These are phyloP conservation scores for Galerina sulciceps DNA, from an alignment of 768 basidiomycete species.

Conservation along the genomic window DNA sequence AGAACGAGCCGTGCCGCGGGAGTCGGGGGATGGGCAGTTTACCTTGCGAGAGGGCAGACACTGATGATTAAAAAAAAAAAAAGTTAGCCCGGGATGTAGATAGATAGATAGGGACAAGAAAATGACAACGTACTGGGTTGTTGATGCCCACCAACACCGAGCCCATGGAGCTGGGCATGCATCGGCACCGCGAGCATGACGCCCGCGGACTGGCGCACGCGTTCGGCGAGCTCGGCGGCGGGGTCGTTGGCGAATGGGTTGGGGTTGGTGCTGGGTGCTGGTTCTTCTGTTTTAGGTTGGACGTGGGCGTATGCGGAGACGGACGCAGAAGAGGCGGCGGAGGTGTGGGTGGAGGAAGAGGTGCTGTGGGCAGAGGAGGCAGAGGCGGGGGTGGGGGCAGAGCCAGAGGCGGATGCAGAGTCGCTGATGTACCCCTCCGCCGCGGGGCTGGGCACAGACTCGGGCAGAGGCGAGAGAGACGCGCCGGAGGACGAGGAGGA, in stretches of 20 bases:
- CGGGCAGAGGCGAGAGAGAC: slow-evolving; percentile 54
- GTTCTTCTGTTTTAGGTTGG: slow-evolving; percentile 26
- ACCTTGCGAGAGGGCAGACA: slow-evolving; percentile 24
- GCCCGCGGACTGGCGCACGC: slow-evolving; percentile 58
- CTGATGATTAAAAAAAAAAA: background rate
- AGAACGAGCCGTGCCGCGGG: slow-evolving; percentile 27
- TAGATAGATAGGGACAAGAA: background rate
- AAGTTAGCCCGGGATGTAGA: background rate
- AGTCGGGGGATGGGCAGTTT: slow-evolving; percentile 46
- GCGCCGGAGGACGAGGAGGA: slow-evolving; percentile 59
- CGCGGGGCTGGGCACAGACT: slow-evolving; percentile 34
- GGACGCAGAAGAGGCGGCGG: too few species aligned
- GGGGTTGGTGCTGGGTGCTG: slow-evolving; percentile 12
- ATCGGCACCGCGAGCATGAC: slow-evolving; percentile 57
- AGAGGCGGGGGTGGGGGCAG: too few species aligned
- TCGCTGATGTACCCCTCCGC: slow-evolving; percentile 30
- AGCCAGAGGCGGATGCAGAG: too few species aligned
- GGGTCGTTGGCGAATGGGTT: slow-evolving; percentile 27
- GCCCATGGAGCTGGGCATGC: slow-evolving; percentile 36
- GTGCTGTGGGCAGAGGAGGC: too few species aligned
- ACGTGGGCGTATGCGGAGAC: background rate
- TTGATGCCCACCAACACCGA: slow-evolving; percentile 21
- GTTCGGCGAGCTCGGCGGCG: slow-evolving; percentile 48
- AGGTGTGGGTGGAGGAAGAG: too few species aligned
- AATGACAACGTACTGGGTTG: slow-evolving; percentile 25